Evolutionary conservation across 352 stramenopile species (phyloP), one percentile per base, ranked within the genome.

Genomic region (Phytophthora europaea): DNA sequence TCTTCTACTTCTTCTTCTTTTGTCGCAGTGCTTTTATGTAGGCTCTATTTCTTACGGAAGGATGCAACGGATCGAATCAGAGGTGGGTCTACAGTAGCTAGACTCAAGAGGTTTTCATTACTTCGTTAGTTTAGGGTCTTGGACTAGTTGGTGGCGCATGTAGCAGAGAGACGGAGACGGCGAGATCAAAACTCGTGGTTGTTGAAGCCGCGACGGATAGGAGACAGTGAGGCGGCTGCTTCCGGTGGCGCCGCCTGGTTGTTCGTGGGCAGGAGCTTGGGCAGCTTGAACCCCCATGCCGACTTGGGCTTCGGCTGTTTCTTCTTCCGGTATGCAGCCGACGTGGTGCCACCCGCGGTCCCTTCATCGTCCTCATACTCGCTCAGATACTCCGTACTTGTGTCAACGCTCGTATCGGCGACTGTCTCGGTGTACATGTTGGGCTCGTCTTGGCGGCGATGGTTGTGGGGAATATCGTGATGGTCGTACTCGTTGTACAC

Each of bases 161-260:
- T 18, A 45, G 48, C 18, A 50, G 28, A 69, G 63, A 67, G 34
- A 73, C 33, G 13, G 55, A 62, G 31, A 69, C 16, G 48, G 51
- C 16, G 61, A 62, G 54, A 77, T 75, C 43, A 92, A 61, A 92
- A 92, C 68, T 92, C 85, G 63, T 83, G 73, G 59, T 87, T 70
- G 50, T 83, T 84, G 48, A 76, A 62, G n/a, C 77, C 83, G 63
- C 75, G 80, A 59, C 78, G 67, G 56, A 87, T 82, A 15, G 78
- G 78, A 68, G 78, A 82, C 51, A 70, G 59, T 23, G 69, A 75
- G 26, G 66, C 70, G n/a, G 72, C n/a, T 6, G 18, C 62, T 75
- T 82, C 74, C 51, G 61, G 52, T 72, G 60, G 38, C 28, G 65
- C 58, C 10, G 70, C 33, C 16, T 65, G 38, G 28, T 48, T 66